Evolutionary conservation across 176 grass and related monocot genomes (phyloP).

Genomic region (Eleusine coracana): DNA sequence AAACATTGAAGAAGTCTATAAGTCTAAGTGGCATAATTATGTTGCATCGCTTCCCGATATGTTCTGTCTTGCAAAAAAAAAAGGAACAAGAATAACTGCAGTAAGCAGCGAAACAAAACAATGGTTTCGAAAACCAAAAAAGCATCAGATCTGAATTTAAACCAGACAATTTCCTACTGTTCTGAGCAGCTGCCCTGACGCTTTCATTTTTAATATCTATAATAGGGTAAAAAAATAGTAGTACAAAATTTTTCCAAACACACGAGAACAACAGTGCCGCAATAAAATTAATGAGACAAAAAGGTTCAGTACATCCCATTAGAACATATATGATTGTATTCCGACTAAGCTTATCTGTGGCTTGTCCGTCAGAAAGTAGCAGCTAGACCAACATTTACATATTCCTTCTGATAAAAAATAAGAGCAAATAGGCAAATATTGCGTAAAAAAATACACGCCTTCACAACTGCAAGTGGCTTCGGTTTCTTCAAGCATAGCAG

Average conservation of each 20-base stretch:
- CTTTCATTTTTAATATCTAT: not conserved
- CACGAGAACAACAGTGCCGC: not conserved
- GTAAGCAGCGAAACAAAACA: not conserved
- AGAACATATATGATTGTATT: not conserved
- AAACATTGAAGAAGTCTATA: not conserved
- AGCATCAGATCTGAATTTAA: not conserved
- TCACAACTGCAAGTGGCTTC: not conserved
- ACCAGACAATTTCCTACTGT: not conserved
- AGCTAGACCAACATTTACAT: not conserved
- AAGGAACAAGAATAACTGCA: not conserved
- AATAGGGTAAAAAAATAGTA: not conserved
- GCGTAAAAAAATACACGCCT: not conserved
- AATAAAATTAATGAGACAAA: not conserved
- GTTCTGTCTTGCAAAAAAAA: not conserved
- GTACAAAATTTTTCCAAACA: constrained; percentile 3
- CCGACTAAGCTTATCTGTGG: not conserved
- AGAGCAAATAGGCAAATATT: not conserved
- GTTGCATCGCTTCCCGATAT: too few species aligned
- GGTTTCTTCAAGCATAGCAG: not conserved
- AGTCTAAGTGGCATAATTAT: not conserved
- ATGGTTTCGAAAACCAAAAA: not conserved
- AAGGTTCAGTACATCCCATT: not conserved
- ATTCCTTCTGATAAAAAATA: not conserved
- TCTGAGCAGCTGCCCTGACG: not conserved
- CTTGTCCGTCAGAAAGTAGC: constrained; percentile 2